phyloP scores from a whole-genome alignment of 202 grass and related monocot species.

The Cymbopogon flexuosus region DNA sequence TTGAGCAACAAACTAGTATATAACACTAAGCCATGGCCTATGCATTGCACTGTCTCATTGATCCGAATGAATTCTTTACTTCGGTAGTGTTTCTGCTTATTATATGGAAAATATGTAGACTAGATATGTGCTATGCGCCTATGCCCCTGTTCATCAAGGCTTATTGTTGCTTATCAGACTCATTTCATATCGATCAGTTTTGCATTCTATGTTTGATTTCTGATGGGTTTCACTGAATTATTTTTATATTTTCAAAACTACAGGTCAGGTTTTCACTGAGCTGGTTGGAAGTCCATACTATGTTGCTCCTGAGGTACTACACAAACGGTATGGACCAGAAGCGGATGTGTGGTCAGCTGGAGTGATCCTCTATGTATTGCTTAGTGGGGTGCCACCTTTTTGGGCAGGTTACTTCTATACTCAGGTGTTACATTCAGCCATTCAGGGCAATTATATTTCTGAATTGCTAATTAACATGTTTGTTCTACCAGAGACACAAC shows the following conservation, averaged over 20 bases:
- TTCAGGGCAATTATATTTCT: slow-evolving; percentile 20
- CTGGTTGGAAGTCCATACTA: slow-evolving; percentile 95
- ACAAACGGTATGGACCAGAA: slow-evolving; percentile 88
- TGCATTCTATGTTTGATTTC: neutral
- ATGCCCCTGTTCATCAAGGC: neutral
- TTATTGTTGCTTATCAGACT: slow-evolving; percentile 10
- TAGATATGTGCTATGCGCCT: neutral
- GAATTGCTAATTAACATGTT: slow-evolving; percentile 17
- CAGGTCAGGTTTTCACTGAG: slow-evolving; percentile 88
- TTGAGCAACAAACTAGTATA: neutral
- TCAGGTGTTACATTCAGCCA: slow-evolving; percentile 33
- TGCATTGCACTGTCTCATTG: neutral
- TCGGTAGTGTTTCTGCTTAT: neutral
- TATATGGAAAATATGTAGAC: neutral
- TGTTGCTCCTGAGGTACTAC: slow-evolving; percentile 88
- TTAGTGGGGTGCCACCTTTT: slow-evolving; percentile 95
- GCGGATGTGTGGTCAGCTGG: slow-evolving; percentile 94
- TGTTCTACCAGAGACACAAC: slow-evolving; percentile 56
- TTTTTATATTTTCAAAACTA: slow-evolving; percentile 24
- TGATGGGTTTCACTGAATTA: no score
- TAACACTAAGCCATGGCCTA: neutral
- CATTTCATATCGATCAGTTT: neutral
- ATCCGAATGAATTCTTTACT: neutral
- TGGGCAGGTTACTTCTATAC: slow-evolving; percentile 64
- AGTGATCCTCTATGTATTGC: slow-evolving; percentile 88